Percentiles rank a stretch among this genome's conserved stretches.
These are phyloP conservation scores for Colletotrichum salicis DNA, from an alignment of 2,329 filamentous ascomycete genomes.

Conservation along the genomic window DNA sequence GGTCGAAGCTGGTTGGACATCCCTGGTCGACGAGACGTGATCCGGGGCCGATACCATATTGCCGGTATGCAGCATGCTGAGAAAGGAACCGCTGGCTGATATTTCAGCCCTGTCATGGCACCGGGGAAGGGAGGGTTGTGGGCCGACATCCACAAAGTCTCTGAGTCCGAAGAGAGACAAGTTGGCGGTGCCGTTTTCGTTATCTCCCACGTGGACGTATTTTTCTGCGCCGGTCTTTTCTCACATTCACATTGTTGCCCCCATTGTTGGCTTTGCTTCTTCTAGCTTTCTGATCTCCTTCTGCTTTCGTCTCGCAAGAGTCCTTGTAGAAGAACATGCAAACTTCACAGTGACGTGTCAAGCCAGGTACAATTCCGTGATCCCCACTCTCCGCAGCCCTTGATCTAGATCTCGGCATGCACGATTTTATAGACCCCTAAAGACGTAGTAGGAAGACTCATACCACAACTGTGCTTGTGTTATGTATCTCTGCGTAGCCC, in stretches of 20 bases:
- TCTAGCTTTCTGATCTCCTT: neutral
- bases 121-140: neutral
- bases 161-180: neutral
- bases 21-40: neutral
- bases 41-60: neutral
- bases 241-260: neutral
- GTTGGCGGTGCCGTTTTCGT: neutral
- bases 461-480: neutral
- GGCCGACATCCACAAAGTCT: neutral
- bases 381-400: neutral
- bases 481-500: neutral
- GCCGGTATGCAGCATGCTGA: neutral
- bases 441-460: neutral
- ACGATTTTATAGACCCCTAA: neutral
- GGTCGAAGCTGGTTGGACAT: neutral
- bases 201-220: neutral
- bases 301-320: neutral
- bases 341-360: neutral
- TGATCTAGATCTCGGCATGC: constrained; percentile 7
- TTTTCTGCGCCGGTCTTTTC: neutral
- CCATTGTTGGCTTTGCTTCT: neutral
- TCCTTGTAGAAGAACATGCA: neutral
- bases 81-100: neutral
- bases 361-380: neutral
- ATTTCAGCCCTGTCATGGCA: neutral